A percentile compares a stretch with the other conserved stretches of the same genome.
phyloP scores from a whole-genome alignment of 1,284 basidiomycete species.

The Baeospora myosura region DNA sequence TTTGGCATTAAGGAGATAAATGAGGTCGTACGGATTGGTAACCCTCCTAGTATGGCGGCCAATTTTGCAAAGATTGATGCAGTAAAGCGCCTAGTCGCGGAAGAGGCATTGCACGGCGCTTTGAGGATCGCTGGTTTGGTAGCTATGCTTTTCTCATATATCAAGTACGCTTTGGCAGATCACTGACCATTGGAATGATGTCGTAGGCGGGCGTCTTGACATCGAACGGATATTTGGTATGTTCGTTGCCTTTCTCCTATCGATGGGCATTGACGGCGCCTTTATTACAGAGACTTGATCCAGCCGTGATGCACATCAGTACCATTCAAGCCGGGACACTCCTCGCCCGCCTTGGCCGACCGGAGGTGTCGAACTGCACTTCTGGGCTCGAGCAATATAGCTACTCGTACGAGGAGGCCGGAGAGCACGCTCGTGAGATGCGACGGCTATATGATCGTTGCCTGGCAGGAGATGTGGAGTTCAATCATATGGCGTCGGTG shows the following conservation, averaged over 20 bases:
- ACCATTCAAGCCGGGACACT: conserved; percentile 77
- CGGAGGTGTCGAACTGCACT: conserved; percentile 78
- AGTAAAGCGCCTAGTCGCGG: conserved; percentile 60
- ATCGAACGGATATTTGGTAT: conserved; percentile 76
- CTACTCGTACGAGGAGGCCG: conserved; percentile 79
- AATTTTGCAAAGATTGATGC: conserved; percentile 47
- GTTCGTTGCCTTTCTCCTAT: conserved; percentile 17
- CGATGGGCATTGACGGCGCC: conserved; percentile 11
- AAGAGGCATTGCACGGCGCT: conserved; percentile 80
- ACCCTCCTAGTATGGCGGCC: conserved; percentile 30
- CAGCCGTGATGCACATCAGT: conserved; percentile 79
- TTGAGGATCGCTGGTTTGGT: conserved; percentile 81
- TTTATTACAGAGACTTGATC: conserved; percentile 56
- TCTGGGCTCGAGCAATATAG: conserved; percentile 83
- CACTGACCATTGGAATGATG: conserved; percentile 10
- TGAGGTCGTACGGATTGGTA: conserved; percentile 32
- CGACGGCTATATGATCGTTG: conserved; percentile 39
- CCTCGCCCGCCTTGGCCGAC: conserved; percentile 74
- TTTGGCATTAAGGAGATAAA: conserved; percentile 73
- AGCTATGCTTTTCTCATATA: conserved; percentile 18
- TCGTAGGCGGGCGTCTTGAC: conserved; percentile 68
- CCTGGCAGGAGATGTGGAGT: conserved; percentile 37
- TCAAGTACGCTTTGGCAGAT: background rate
- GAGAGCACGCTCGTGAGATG: conserved; percentile 69
- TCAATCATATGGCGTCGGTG: conserved; percentile 47